These are phyloP conservation scores for Alternaria gaisen DNA, from an alignment of 2,329 filamentous ascomycete species.

Conservation along the genomic window DNA sequence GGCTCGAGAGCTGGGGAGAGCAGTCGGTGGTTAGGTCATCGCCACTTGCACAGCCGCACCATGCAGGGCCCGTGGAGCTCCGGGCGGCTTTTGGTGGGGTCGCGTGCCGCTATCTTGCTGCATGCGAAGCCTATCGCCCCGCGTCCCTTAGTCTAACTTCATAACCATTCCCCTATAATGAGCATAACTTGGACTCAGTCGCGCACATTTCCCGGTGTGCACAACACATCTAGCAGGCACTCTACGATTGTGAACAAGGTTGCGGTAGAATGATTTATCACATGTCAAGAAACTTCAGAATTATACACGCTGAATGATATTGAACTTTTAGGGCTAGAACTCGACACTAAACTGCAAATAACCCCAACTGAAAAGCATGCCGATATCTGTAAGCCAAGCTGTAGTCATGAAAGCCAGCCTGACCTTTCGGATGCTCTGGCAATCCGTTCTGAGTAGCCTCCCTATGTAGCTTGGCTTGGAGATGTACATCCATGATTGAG, in stretches of 20 bases:
- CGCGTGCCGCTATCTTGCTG: slow-evolving; percentile 11
- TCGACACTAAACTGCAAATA: too few species aligned
- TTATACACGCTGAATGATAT: not conserved
- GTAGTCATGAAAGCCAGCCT: too few species aligned
- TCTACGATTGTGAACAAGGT: not conserved
- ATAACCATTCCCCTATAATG: not conserved
- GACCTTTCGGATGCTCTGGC: not conserved
- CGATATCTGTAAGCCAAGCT: not conserved
- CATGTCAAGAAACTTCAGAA: not conserved
- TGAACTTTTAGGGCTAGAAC: not conserved
- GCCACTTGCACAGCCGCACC: slow-evolving; percentile 19
- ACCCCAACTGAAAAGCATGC: not conserved
- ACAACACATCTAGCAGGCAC: not conserved
- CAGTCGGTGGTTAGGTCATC: slow-evolving; percentile 6
- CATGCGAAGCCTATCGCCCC: slow-evolving; percentile 6
- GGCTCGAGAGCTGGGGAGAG: slow-evolving; percentile 5
- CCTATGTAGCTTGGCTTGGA: not conserved
- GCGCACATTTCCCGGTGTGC: not conserved
- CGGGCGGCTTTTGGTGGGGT: slow-evolving; percentile 14
- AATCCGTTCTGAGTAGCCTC: not conserved
- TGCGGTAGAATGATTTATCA: not conserved
- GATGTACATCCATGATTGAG: not conserved
- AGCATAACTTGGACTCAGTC: not conserved
- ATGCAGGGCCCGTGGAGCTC: slow-evolving; percentile 13
- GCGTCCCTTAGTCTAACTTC: not conserved